Base-by-base conservation (phyloP, 441 rosid genomes). In the Gossypium davidsonii region DNA sequence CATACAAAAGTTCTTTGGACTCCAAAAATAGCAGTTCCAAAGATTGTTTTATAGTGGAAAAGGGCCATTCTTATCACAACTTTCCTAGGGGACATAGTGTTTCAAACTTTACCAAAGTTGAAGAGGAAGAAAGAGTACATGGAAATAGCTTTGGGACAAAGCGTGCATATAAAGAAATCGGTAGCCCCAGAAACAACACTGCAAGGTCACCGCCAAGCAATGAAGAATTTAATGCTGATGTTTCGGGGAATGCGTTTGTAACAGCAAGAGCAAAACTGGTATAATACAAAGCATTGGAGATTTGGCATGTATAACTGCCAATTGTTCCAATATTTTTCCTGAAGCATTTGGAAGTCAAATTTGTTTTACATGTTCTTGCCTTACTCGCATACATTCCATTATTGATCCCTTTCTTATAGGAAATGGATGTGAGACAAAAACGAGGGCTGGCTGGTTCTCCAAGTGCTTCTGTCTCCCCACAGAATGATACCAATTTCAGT, bases 251-350 rank as follows among this genome's bases (percentile, higher is more conserved):
- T 75, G 94, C 91, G 65, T 94, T 94, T 80, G 96, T 94, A 26
- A 86, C 97, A 26, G 99, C 99, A 68, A 84, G 86, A 88, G 83
- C 86, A 65, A 94, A 92, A 87, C 75, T 94, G 97, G 98, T 92
- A 91, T 39, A 58, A 49, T 26, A 26, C 44, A 26, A 25, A 49
- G 9, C 11, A 67, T 67, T 49, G 8, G 71, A 49, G 15, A n/a
- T 71, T 58, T 71, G n/a, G 65, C 39, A 60, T 56, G 25, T 26
- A 57, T 37, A 57, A 58, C 25, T 25, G 31, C 26, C 48, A 56
- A 12, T 52, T 49, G 48, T 67, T 34, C 48, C 20, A 46, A 18
- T 55, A 67, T 9, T 21, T 67, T 59, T 10, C 61, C 62, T 15
- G 51, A 20, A 18, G 7, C 51, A 12, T 26, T 37, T 31, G 44